Evolutionary conservation across 345 rosid species (phyloP), one percentile per base, ranked within the genome.

Genomic region (Raphanus sativus): DNA sequence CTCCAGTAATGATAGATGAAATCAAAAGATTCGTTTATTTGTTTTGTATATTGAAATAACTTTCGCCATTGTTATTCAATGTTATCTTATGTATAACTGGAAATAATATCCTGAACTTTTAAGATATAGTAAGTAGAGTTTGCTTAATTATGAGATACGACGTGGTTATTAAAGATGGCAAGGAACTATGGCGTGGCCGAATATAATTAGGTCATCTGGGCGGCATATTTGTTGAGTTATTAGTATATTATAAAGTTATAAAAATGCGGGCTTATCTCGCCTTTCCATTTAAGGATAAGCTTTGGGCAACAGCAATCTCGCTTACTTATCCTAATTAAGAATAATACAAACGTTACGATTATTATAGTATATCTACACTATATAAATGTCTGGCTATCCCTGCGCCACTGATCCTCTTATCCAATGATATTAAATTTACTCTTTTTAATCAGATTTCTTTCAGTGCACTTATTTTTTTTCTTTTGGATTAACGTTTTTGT

Each of bases 201-300:
- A 61, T 61, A 67, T 79, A 36, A 67, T 79, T 79, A 69, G 78
- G 70, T 62, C 33, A 79, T 54, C 2, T 74, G 78, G 71, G 82
- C 82, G 78, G 75, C 75, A 74, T 8, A 36, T 74, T 79, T 40
- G 61, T 34, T 50, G 8, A 12, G 38, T 30, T 48, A 42, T 13
- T 55, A 40, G 16, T 62, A 32, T 62, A 62, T 30, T 7, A 33
- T 40, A 68, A 67, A 17, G 58, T 36, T 48, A 45, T 59, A 0
- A 78, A 78, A 78, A 59, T 77, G 81, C 73, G 77, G 54, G 77
- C 74, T 78, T 78, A 78, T 73, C 77, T 73, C 55, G 13, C n/a
- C 71, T 65, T 74, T 74, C 78, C 78, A 73, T 74, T 79, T 74
- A 68, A 45, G 82, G 82, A 79, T 79, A 79, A 79, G 82, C 79